Evolutionary conservation across 345 rosid species (phyloP).

Genomic region (Citrus trifoliata): DNA sequence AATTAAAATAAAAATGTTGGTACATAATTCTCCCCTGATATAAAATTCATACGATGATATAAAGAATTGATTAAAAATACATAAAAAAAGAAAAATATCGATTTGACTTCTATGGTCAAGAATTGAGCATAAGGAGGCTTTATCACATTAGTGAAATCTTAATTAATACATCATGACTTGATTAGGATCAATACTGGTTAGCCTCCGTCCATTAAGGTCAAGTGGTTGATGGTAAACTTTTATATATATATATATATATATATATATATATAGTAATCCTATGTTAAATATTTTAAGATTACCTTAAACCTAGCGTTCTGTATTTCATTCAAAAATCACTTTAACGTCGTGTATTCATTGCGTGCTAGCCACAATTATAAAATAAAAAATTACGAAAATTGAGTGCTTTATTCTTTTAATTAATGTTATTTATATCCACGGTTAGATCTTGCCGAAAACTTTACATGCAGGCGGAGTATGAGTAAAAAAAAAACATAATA

Average conservation of each 20-base stretch:
- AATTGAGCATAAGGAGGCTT: background rate
- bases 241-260: too few species aligned
- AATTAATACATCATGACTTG: background rate
- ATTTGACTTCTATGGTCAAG: background rate
- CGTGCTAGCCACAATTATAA: background rate
- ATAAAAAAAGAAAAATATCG: too few species aligned
- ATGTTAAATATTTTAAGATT: too few species aligned
- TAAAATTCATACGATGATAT: background rate
- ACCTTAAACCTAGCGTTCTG: background rate
- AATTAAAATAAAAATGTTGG: background rate
- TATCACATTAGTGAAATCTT: background rate
- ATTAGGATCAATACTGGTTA: too few species aligned
- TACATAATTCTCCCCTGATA: background rate
- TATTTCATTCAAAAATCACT: too few species aligned
- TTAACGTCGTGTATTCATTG: background rate
- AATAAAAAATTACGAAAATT: too few species aligned
- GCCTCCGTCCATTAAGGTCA: too few species aligned
- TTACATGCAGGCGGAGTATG: background rate
- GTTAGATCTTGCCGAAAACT: slow-evolving; percentile 4
- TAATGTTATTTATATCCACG: too few species aligned
- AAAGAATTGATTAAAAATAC: background rate
- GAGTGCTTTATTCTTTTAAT: background rate
- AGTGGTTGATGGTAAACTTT: too few species aligned
- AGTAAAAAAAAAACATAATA: background rate
- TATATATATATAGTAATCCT: too few species aligned